Evolutionary conservation across 2,329 filamentous ascomycete species (phyloP).

Genomic region (Aspergillus glaucus): DNA sequence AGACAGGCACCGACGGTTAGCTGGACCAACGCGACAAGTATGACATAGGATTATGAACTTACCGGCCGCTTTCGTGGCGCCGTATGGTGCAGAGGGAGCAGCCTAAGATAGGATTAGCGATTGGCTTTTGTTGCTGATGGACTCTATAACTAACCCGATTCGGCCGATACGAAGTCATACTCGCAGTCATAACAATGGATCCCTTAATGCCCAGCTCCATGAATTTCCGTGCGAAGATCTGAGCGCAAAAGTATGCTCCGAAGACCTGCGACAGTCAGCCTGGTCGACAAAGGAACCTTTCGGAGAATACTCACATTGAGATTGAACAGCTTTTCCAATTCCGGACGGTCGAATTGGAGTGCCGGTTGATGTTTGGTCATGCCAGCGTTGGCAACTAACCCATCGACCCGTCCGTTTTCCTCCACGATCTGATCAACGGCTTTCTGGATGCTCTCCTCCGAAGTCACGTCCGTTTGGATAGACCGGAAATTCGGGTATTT

Average conservation of each 20-base stretch:
- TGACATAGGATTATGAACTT: not conserved
- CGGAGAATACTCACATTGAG: conserved; percentile 34
- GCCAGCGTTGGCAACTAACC: conserved; percentile 38
- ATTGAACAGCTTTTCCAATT: conserved; percentile 38
- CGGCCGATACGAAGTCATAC: conserved; percentile 45
- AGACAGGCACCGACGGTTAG: not conserved
- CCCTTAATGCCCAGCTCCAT: conserved; percentile 36
- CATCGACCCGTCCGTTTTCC: conserved; percentile 37
- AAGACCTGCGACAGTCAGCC: conserved; percentile 10
- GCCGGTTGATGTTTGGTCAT: conserved; percentile 44
- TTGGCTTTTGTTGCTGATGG: too few species aligned
- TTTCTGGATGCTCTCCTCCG: conserved; percentile 34
- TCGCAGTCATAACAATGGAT: conserved; percentile 41
- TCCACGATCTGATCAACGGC: conserved; percentile 39
- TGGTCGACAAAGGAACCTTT: not conserved
- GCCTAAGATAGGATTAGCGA: conserved; percentile 20
- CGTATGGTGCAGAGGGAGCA: conserved; percentile 47
- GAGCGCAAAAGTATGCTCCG: conserved; percentile 27
- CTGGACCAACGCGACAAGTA: not conserved
- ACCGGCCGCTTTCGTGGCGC: conserved; percentile 40
- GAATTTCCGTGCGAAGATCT: conserved; percentile 28
- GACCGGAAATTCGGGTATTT: conserved; percentile 40
- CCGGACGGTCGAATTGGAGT: conserved; percentile 36
- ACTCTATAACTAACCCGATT: conserved; percentile 28
- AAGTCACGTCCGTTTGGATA: conserved; percentile 43